Conservation (phyloP, 169 alveolate species). For the Plasmodium berghei region DNA sequence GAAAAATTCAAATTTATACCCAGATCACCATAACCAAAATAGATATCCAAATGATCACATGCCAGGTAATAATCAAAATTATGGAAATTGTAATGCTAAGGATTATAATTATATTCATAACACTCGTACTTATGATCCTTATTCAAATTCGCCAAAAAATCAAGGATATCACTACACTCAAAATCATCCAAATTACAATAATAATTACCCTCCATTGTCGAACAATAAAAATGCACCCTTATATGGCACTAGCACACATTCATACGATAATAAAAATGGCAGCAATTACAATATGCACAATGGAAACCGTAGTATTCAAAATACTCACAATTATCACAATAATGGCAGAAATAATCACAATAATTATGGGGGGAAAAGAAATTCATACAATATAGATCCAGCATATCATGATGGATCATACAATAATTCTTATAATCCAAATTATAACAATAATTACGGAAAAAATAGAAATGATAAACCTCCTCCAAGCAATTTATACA, state of each 20-base stretch:
- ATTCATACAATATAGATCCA: neutral
- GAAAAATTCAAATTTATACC: conserved; percentile 10
- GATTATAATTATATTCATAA: neutral
- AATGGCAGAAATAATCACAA: neutral
- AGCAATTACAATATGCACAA: conserved; percentile 2
- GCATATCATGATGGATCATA: neutral
- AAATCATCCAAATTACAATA: conserved; percentile 27
- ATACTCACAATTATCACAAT: neutral
- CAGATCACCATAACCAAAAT: neutral
- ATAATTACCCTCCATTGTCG: conserved; percentile 19
- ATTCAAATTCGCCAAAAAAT: conserved; percentile 17
- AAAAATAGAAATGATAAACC: neutral
- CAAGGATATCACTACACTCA: conserved; percentile 8
- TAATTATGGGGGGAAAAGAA: neutral
- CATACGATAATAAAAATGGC: conserved; percentile 35
- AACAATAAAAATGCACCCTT: conserved; percentile 24
- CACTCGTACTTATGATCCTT: neutral
- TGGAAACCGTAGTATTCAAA: neutral
- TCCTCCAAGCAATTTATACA: neutral
- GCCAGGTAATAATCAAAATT: neutral
- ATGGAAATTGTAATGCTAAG: neutral
- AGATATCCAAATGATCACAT: neutral
- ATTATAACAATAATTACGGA: neutral
- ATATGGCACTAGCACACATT: neutral
- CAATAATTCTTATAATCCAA: neutral